These are phyloP conservation scores for Botryotinia calthae DNA, from an alignment of 2,329 filamentous ascomycete species.

Conservation along the genomic window DNA sequence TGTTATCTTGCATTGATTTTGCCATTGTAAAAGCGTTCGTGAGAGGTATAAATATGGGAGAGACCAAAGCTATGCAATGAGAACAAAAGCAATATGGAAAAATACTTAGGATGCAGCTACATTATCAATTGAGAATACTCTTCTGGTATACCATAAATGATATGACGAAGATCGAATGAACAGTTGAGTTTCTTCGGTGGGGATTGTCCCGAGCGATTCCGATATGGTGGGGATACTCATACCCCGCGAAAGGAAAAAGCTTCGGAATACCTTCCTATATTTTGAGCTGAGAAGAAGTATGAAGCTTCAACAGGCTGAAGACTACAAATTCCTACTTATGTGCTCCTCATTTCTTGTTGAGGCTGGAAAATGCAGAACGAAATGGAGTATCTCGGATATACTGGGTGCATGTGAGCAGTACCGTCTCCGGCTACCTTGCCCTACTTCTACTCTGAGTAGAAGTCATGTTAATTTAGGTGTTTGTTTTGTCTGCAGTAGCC, in stretches of 20 bases:
- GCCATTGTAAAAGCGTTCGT: neutral
- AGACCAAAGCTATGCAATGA: neutral
- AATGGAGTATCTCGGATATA: neutral
- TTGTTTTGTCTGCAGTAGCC: neutral
- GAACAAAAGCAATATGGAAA: neutral
- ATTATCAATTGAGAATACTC: neutral
- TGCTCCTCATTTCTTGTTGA: too few relatives aligned
- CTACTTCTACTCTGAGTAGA: neutral
- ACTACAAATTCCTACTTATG: neutral
- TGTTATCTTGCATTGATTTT: slow-evolving; percentile 11
- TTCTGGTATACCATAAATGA: neutral
- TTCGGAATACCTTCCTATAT: neutral
- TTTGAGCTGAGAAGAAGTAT: neutral
- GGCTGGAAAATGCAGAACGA: neutral
- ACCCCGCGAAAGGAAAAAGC: neutral
- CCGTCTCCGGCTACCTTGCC: neutral
- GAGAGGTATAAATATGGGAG: neutral
- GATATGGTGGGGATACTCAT: neutral
- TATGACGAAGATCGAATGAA: neutral
- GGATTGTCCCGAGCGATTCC: neutral
- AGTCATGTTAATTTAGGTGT: neutral
- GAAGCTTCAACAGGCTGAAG: neutral
- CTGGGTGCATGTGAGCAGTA: neutral
- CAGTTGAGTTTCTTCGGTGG: neutral
- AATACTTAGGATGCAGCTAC: neutral